These are phyloP conservation scores for Inga leiocalycina DNA, from an alignment of 306 rosid species.

Conservation along the genomic window DNA sequence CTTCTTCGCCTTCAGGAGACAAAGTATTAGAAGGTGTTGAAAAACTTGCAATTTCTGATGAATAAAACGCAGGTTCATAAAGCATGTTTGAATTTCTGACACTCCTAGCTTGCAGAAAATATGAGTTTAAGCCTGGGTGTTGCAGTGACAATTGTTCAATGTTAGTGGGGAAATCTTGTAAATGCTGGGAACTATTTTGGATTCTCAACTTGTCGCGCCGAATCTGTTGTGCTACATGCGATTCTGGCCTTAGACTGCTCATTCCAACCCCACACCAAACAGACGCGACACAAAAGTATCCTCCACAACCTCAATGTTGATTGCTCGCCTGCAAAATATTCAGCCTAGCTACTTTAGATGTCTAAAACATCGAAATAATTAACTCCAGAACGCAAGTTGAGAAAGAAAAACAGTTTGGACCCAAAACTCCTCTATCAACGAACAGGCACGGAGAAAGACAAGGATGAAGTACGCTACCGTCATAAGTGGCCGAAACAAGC, in stretches of 20 bases:
- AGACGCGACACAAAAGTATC: neutral
- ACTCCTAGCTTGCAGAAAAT: conserved; percentile 57
- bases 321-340: conserved; percentile 11
- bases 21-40: conserved; percentile 37
- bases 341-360: neutral
- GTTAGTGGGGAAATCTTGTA: conserved; percentile 41
- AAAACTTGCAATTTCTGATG: conserved; percentile 53
- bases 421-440: neutral
- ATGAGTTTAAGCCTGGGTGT: conserved; percentile 44
- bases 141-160: conserved; percentile 37
- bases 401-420: neutral
- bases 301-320: neutral
- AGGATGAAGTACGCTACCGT: neutral
- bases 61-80: conserved; percentile 46
- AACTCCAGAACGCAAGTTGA: neutral
- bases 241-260: conserved; percentile 63
- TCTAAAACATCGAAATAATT: neutral
- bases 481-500: neutral
- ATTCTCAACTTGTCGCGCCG: conserved; percentile 84
- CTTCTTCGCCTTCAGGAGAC: conserved; percentile 6
- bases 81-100: conserved; percentile 59
- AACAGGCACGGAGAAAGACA: neutral
- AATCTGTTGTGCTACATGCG: conserved; percentile 86
- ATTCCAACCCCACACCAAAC: conserved; percentile 47
- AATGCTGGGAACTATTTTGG: conserved; percentile 33